These are phyloP conservation scores for Liquidambar formosana DNA, from an alignment of 164 flowering plant species.

Conservation along the genomic window DNA sequence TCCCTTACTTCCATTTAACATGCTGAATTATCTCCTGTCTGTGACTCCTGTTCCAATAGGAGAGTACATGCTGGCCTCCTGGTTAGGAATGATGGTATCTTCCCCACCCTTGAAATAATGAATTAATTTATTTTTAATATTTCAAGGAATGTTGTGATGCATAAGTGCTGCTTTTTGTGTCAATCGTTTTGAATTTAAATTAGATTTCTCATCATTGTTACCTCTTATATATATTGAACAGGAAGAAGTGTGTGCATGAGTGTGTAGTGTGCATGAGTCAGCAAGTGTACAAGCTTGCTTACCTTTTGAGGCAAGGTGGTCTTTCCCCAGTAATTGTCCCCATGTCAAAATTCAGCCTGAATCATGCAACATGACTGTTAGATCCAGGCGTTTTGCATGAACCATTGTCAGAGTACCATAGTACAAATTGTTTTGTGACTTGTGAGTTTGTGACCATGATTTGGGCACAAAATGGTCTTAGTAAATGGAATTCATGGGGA, in stretches of 20 bases:
- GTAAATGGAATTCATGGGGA: too few relatives aligned
- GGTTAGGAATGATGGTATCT: slow-evolving; percentile 98
- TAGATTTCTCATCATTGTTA: too few relatives aligned
- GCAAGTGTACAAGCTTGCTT: background rate
- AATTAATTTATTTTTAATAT: too few relatives aligned
- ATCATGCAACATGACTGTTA: background rate
- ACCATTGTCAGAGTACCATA: too few relatives aligned
- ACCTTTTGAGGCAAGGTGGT: background rate
- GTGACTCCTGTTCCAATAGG: slow-evolving; percentile 83
- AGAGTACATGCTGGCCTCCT: slow-evolving; percentile 89
- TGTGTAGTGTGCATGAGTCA: background rate
- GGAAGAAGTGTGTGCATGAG: too few relatives aligned
- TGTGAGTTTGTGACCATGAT: background rate
- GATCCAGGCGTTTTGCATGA: background rate
- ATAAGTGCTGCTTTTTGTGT: background rate
- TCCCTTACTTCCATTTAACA: slow-evolving; percentile 92
- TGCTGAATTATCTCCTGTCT: slow-evolving; percentile 93
- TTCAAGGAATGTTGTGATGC: background rate
- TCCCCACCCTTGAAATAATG: background rate
- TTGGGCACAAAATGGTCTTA: background rate
- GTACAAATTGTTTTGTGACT: too few relatives aligned
- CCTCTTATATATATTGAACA: too few relatives aligned
- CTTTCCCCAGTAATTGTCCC: background rate
- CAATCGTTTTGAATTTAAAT: too few relatives aligned
- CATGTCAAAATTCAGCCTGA: background rate